Evolutionary conservation across 106 monocot genomes (phyloP).

Genomic region (Agapanthus africanus): DNA sequence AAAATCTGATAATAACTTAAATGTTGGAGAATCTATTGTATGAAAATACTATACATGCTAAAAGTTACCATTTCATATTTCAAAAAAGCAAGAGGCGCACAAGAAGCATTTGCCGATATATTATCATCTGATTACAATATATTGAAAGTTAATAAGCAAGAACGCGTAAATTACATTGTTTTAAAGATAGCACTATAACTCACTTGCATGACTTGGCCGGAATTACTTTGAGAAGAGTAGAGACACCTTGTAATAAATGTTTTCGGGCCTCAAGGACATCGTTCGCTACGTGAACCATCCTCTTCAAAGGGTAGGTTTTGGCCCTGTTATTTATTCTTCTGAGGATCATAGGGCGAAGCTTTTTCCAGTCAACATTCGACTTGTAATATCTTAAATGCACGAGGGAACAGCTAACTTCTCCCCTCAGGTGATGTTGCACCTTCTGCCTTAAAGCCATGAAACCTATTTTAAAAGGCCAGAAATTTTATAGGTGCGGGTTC

Average conservation of each 20-base stretch:
- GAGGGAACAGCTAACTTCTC: constrained; percentile 6
- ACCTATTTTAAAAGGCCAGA: neutral
- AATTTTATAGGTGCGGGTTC: neutral
- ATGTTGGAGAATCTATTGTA: no score
- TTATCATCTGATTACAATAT: neutral
- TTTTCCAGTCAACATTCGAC: constrained; percentile 65
- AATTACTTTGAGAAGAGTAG: constrained; percentile 47
- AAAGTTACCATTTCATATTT: no score
- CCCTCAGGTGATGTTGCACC: neutral
- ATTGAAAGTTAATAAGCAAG: neutral
- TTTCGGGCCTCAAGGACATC: constrained; percentile 60
- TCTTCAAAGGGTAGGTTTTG: constrained; percentile 58
- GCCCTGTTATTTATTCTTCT: constrained; percentile 77
- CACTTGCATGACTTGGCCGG: constrained; percentile 85
- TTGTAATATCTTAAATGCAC: constrained; percentile 24
- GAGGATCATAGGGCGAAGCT: constrained; percentile 81
- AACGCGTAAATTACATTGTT: neutral
- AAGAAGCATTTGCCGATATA: neutral
- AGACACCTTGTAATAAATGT: constrained; percentile 43
- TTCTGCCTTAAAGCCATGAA: constrained; percentile 8
- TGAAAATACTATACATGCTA: no score
- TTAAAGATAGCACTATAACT: constrained; percentile 13
- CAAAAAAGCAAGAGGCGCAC: no score
- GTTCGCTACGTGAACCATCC: constrained; percentile 67
- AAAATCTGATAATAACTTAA: no score